Base-by-base conservation (phyloP, 495 filamentous ascomycete species). In the Xylaria intraflava region DNA sequence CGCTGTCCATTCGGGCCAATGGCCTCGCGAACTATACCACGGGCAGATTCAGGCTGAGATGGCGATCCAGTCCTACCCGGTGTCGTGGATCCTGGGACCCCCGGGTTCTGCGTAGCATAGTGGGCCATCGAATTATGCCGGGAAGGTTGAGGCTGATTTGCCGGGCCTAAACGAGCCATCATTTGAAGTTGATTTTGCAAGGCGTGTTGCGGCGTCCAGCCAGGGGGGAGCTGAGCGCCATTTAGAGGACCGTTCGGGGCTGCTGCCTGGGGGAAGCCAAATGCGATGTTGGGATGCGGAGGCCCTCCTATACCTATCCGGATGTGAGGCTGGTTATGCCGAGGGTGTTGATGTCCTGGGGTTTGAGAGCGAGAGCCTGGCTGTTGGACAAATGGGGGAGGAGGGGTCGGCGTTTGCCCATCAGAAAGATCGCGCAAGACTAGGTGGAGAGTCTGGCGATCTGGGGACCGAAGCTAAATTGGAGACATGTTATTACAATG, bases 391-490 rank as follows among this genome's bases (percentile, higher is more conserved):
- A 20, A 42, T 30, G 59, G 8, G 46, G 19, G 19, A 29, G 51
- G 38, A 16, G 65, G 59, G 35, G 42, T 57, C 22, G 65, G 48
- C 23, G 52, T 51, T 8, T 64, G 64, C n/a, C 59, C 47, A 42
- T 68, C 60, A 33, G 53, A 53, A n/a, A 54, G 24, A 51, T 75
- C 72, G 53, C 74, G 65, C 20, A 88, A 62, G 6, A 84, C 84
- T n/a, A 89, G 77, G 63, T 89, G 86, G 7, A 89, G 69, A 52
- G 74, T 73, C 54, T 78, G 72, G 3, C 69, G 65, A 10, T 75
- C 69, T 46, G 67, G 55, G 35, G 67, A 70, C 27, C 70, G 70
- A 54, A 82, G 69, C 78, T 81, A 33, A 30, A 53, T 27, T 39
- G 33, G 9, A 36, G 14, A 29, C 23, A 10, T 17, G 53, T 62